Evolutionary conservation across 148 eudicot genomes (phyloP).

Genomic region (Heliosperma pusillum): DNA sequence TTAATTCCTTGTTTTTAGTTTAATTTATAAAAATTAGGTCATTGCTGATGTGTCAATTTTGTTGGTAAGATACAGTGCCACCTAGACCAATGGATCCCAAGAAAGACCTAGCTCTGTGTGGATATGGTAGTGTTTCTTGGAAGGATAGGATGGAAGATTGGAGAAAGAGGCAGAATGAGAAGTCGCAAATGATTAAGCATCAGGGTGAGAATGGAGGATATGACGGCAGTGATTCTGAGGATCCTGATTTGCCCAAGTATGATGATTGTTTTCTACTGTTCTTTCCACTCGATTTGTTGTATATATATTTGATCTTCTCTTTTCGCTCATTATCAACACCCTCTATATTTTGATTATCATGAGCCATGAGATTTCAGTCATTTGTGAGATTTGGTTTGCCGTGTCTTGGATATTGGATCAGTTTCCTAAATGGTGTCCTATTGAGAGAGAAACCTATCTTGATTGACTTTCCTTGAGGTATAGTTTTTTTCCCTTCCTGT

Average conservation of each 20-base stretch:
- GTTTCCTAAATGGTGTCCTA: slow-evolving; percentile 93
- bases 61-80: slow-evolving; percentile 43
- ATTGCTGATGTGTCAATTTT: background rate
- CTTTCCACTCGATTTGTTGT: background rate
- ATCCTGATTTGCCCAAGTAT: slow-evolving; percentile 72
- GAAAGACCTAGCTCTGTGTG: slow-evolving; percentile 80
- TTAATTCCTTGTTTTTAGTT: background rate
- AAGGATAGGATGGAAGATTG: slow-evolving; percentile 91
- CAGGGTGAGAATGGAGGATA: slow-evolving; percentile 48
- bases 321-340: background rate
- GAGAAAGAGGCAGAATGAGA: slow-evolving; percentile 71
- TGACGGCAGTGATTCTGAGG: slow-evolving; percentile 52
- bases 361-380: slow-evolving; percentile 59
- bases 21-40: background rate
- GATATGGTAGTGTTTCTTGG: slow-evolving; percentile 98
- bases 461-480: slow-evolving; percentile 92
- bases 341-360: background rate
- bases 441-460: slow-evolving; percentile 89
- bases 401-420: slow-evolving; percentile 94
- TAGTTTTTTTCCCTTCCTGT: background rate
- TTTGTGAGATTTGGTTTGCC: slow-evolving; percentile 98
- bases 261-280: slow-evolving; percentile 18
- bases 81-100: slow-evolving; percentile 83
- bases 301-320: background rate
- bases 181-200: slow-evolving; percentile 70